These are phyloP conservation scores for Starmerella apis DNA, from an alignment of 805 yeast genomes.

Conservation along the genomic window DNA sequence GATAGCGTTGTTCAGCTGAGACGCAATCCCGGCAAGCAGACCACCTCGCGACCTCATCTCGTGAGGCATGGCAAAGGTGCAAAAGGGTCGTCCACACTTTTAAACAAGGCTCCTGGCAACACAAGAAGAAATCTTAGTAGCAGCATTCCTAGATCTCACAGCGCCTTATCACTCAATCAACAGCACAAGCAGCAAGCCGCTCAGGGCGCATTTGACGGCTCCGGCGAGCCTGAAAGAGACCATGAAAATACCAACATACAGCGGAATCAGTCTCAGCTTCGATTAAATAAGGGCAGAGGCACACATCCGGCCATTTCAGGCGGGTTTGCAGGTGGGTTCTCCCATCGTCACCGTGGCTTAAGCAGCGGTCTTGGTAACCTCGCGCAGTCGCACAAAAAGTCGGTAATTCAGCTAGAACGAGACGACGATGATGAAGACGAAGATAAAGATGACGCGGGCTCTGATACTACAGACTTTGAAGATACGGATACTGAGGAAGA, in stretches of 20 bases:
- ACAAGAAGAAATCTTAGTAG: not conserved
- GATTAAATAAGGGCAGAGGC: not conserved
- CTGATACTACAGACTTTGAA: slow-evolving; percentile 15
- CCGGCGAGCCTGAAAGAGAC: not conserved
- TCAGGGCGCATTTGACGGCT: not conserved
- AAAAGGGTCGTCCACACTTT: slow-evolving; percentile 14
- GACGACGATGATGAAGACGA: slow-evolving; percentile 21
- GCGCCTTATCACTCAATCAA: slow-evolving; percentile 8
- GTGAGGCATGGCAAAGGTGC: slow-evolving; percentile 10
- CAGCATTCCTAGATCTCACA: slow-evolving; percentile 2
- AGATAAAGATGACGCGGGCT: slow-evolving; percentile 8
- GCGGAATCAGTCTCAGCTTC: not conserved
- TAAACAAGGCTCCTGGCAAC: not conserved
- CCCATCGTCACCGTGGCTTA: slow-evolving; percentile 13
- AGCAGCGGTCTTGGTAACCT: slow-evolving; percentile 12
- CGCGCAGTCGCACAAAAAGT: slow-evolving; percentile 13
- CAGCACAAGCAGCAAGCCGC: not conserved
- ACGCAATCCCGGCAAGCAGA: slow-evolving; percentile 18
- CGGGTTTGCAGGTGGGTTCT: not conserved
- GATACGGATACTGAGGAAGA: slow-evolving; percentile 3
- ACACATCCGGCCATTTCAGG: not conserved
- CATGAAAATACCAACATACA: not conserved
- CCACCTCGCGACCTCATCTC: slow-evolving; percentile 6
- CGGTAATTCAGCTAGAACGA: slow-evolving; percentile 21
- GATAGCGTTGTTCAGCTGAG: slow-evolving; percentile 14